Conservation (phyloP, 352 stramenopile genomes). For the Phytophthora cactorum region DNA sequence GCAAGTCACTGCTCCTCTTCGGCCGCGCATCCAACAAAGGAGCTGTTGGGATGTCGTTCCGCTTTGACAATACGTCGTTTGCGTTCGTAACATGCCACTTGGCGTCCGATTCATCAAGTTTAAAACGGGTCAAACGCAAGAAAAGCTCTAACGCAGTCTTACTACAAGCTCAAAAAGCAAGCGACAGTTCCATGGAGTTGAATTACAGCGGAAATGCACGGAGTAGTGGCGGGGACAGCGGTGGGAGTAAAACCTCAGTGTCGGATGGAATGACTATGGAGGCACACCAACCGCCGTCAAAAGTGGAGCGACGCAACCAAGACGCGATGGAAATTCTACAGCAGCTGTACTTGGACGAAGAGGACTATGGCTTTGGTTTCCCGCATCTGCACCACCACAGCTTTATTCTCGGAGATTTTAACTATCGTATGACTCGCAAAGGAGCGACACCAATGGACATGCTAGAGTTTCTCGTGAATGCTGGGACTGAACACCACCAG, state of each 20-base stretch:
- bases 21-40: conserved; percentile 90
- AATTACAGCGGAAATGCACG: conserved; percentile 16
- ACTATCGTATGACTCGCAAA: conserved; percentile 85
- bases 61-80: conserved; percentile 88
- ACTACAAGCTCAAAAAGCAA: conserved; percentile 26
- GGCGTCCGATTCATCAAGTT: conserved; percentile 77
- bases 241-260: conserved; percentile 21
- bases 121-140: conserved; percentile 46
- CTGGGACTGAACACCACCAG: conserved; percentile 25
- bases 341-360: conserved; percentile 79
- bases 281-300: conserved; percentile 55
- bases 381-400: conserved; percentile 85
- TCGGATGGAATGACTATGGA: conserved; percentile 13
- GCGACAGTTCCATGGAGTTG: conserved; percentile 15
- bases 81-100: conserved; percentile 90
- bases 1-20: conserved; percentile 81
- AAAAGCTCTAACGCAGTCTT: conserved; percentile 29
- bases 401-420: conserved; percentile 91
- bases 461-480: conserved; percentile 50
- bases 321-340: conserved; percentile 86
- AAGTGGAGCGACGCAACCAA: conserved; percentile 81
- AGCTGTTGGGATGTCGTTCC: conserved; percentile 88
- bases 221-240: conserved; percentile 31
- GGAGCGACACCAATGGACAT: conserved; percentile 56
- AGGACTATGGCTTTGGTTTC: conserved; percentile 88